Conservation (phyloP, 1,284 basidiomycete genomes). For the Sanghuangporus weigelae region DNA sequence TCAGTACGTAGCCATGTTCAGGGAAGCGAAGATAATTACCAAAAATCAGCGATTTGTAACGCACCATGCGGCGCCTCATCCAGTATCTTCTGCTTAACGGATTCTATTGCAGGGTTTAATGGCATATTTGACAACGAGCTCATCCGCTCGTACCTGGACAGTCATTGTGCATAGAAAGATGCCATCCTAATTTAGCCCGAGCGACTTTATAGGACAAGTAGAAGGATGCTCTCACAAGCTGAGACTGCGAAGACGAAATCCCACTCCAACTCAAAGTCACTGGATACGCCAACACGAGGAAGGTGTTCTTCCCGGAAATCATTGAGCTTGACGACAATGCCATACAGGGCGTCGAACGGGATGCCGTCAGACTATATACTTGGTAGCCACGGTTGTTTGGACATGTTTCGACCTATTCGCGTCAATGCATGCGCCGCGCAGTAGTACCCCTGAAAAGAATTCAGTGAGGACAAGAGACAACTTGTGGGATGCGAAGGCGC, state of each 20-base stretch:
- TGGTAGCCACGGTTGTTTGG: slow-evolving; percentile 74
- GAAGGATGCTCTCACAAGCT: slow-evolving; percentile 45
- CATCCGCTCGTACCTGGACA: slow-evolving; percentile 52
- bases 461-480: not conserved
- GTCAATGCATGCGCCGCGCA: slow-evolving; percentile 74
- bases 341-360: slow-evolving; percentile 54
- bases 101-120: slow-evolving; percentile 41
- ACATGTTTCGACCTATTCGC: slow-evolving; percentile 72
- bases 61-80: slow-evolving; percentile 83
- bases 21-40: slow-evolving; percentile 32
- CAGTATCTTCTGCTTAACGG: slow-evolving; percentile 60
- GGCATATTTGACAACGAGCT: slow-evolving; percentile 31
- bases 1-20: not conserved
- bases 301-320: slow-evolving; percentile 78
- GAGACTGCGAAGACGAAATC: slow-evolving; percentile 82
- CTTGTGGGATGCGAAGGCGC: slow-evolving; percentile 23
- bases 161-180: not conserved
- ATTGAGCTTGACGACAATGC: slow-evolving; percentile 55
- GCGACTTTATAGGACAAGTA: not conserved
- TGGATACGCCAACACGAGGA: slow-evolving; percentile 76
- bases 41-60: slow-evolving; percentile 81
- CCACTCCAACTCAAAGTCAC: slow-evolving; percentile 79
- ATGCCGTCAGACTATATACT: slow-evolving; percentile 71
- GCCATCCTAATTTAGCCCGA: not conserved
- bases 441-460: slow-evolving; percentile 59